Evolutionary conservation across 495 filamentous ascomycete species (phyloP), one percentile per base, ranked within the genome.

Genomic region (Glutinoglossum americanum): DNA sequence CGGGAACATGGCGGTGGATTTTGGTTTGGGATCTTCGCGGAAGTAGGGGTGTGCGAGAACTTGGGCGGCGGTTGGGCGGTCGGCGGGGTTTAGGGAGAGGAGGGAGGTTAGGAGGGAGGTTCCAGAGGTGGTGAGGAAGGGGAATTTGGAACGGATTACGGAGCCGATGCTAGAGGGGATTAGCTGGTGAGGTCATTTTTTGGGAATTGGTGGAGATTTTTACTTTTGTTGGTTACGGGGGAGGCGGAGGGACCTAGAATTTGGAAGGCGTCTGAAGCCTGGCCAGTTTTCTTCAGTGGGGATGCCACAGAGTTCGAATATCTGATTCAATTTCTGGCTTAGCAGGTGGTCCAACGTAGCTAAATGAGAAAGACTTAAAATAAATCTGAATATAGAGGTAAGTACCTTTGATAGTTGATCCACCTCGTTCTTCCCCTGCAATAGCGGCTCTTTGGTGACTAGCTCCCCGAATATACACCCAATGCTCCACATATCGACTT

Each of bases 401-500:
- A 61, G 59, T 63, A 74, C 75, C 67, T 77, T 79, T 15, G 78
- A 76, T 2, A 86, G 68, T 64, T 95, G 81, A 65, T 95, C 89
- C 35, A 96, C 89, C 68, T 97, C 92, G 68, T 92, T 95, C 67
- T 86, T 89, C 37, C 92, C 92, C 67, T 92, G 87, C 0, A 98
- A 69, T 26, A 97, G 66, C 2, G 89, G 87, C 59, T 89, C 82
- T 58, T 87, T 87, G 54, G 76, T 80, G 3, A 96, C 72, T 6
- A 98, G 77, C 69, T 98, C 90, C 57, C 83, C 92, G 67, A 98
- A 95, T 64, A 98, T 92, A 71, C 92, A 98, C 13, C 92, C 92
- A 9, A 96, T 72, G 68, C 84, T 89, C 92, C 92, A 98, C 76
- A 95, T 82, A 70, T 98, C 92, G 59, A 98, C 75, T 61, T 84